These are phyloP conservation scores for Hypoxylon fragiforme DNA, from an alignment of 495 filamentous ascomycete genomes.

Conservation along the genomic window DNA sequence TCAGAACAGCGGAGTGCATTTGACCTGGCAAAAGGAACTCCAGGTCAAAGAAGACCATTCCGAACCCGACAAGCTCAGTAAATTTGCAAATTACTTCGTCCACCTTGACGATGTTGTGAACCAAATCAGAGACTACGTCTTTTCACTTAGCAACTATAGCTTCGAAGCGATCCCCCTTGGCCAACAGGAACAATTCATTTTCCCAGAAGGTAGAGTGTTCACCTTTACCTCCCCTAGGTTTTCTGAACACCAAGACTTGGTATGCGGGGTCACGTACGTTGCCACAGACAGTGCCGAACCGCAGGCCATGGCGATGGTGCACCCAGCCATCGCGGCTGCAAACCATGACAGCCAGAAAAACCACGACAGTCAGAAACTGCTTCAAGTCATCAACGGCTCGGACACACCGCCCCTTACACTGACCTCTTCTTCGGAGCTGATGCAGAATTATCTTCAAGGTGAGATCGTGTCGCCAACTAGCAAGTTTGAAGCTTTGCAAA, in stretches of 20 bases:
- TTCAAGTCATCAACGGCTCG: too few relatives aligned
- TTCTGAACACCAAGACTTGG: constrained; percentile 7
- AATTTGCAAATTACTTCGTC: not conserved
- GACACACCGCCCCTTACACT: too few relatives aligned
- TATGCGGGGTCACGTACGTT: constrained; percentile 10
- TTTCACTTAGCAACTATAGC: not conserved
- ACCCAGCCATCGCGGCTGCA: too few relatives aligned
- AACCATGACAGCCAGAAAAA: too few relatives aligned
- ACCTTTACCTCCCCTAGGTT: constrained; percentile 1
- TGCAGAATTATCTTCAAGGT: constrained; percentile 7
- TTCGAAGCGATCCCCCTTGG: not conserved
- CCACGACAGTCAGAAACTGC: too few relatives aligned
- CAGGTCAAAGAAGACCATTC: not conserved
- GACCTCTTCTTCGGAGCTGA: constrained; percentile 10
- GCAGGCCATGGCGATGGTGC: too few relatives aligned
- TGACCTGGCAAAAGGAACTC: not conserved
- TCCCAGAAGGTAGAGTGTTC: constrained; percentile 7
- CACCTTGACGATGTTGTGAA: not conserved
- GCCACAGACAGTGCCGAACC: too few relatives aligned
- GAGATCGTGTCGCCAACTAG: constrained; percentile 1
- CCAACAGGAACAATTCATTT: not conserved
- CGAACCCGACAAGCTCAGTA: not conserved
- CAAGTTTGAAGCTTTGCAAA: constrained; percentile 7
- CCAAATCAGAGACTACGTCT: not conserved
- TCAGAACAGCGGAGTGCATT: not conserved